These are phyloP conservation scores for Suhomyces kilbournensis DNA, from an alignment of 805 yeast species.

Conservation along the genomic window DNA sequence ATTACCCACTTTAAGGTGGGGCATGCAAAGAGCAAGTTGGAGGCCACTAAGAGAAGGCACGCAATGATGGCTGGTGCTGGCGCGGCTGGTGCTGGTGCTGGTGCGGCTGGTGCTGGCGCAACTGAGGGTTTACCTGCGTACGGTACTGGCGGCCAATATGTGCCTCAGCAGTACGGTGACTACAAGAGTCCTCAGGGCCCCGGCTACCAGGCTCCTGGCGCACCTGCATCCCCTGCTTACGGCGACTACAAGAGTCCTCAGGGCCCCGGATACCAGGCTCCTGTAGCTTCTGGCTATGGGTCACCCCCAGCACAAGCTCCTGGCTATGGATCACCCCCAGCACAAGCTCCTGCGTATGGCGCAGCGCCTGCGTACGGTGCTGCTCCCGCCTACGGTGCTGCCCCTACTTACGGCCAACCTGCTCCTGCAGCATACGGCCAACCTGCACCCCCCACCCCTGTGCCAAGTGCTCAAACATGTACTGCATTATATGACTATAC, in stretches of 20 bases:
- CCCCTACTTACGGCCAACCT: slow-evolving; percentile 9
- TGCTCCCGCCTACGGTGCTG: slow-evolving; percentile 22
- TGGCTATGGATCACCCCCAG: slow-evolving; percentile 13
- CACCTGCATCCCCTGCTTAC: slow-evolving; percentile 8
- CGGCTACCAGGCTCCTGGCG: slow-evolving; percentile 7
- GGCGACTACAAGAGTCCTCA: background rate
- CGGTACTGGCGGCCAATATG: slow-evolving; percentile 16
- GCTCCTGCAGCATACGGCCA: slow-evolving; percentile 18
- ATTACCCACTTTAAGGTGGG: slow-evolving; percentile 88
- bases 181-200: slow-evolving; percentile 14
- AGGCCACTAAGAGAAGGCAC: slow-evolving; percentile 74
- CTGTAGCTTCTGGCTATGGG: slow-evolving; percentile 11
- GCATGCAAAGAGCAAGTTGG: slow-evolving; percentile 80
- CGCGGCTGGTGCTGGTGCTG: slow-evolving; percentile 19
- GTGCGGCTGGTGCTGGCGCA: slow-evolving; percentile 16
- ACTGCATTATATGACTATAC: slow-evolving; percentile 89
- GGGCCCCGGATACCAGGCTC: background rate
- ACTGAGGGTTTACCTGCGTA: slow-evolving; percentile 9
- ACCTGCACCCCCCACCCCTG: slow-evolving; percentile 28
- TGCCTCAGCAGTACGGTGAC: slow-evolving; percentile 24
- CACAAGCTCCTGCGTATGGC: slow-evolving; percentile 7
- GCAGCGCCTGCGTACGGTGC: slow-evolving; percentile 14
- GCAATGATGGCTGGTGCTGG: slow-evolving; percentile 38
- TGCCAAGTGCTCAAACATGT: slow-evolving; percentile 54
- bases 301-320: slow-evolving; percentile 11